A percentile compares a stretch with the other conserved stretches of the same genome.
Conservation (phyloP, 306 rosid genomes). For the Castanea crenata region DNA sequence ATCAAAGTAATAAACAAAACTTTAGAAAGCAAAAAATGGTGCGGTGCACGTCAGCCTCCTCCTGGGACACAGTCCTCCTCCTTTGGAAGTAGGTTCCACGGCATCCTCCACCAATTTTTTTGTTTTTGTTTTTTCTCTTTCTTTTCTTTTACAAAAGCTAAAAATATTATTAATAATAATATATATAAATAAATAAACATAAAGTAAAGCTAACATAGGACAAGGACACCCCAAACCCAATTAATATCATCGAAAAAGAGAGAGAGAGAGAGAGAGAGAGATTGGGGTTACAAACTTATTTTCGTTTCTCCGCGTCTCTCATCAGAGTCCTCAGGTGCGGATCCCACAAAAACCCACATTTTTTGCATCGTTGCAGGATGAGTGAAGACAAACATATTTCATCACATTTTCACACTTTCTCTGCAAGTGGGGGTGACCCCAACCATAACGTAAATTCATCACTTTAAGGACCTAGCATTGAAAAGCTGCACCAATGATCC, state of each 20-base stretch:
- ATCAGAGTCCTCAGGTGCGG: background rate
- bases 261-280: no score
- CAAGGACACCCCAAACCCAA: background rate
- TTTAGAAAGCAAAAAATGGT: background rate
- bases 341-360: background rate
- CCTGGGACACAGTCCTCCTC: background rate
- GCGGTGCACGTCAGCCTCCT: background rate
- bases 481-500: no score
- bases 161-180: background rate
- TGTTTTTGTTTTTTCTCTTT: background rate
- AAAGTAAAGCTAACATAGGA: background rate
- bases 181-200: background rate
- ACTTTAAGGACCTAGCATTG: no score
- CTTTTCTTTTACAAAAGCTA: background rate
- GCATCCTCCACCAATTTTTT: background rate
- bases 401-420: no score
- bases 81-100: conserved; percentile 10
- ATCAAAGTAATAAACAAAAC: background rate
- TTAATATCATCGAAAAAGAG: background rate
- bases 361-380: no score
- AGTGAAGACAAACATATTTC: no score
- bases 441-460: no score
- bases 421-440: no score
- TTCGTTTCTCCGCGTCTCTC: conserved; percentile 7
- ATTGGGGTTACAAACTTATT: background rate